Conservation (phyloP, 2,329 filamentous ascomycete genomes). For the Pseudogymnoascus sp. region DNA sequence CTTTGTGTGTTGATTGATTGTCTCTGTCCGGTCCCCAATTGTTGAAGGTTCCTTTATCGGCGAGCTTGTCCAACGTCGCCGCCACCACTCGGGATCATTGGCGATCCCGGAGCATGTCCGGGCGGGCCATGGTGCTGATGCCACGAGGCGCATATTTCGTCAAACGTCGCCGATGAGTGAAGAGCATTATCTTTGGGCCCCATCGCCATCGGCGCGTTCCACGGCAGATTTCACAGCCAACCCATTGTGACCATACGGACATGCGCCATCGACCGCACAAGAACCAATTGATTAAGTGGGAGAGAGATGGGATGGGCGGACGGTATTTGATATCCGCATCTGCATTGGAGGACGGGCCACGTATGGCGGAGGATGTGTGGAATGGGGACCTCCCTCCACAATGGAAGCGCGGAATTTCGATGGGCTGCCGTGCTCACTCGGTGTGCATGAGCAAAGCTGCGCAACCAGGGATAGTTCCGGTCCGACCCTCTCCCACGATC, state of each 20-base stretch:
- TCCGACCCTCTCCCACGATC: neutral
- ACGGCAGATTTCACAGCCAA: neutral
- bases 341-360: neutral
- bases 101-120: neutral
- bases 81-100: conserved; percentile 2
- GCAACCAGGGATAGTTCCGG: neutral
- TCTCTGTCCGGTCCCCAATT: neutral
- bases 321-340: neutral
- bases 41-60: neutral
- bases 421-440: neutral
- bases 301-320: neutral
- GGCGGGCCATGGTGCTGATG: neutral
- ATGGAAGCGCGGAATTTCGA: conserved; percentile 5
- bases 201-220: neutral
- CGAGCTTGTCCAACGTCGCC: neutral
- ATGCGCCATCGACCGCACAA: neutral
- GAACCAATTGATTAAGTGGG: neutral
- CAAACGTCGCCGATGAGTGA: neutral
- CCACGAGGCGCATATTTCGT: conserved; percentile 3
- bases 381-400: conserved; percentile 1
- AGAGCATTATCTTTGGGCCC: neutral
- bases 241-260: neutral
- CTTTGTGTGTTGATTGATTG: neutral
- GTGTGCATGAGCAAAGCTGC: neutral
- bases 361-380: neutral